Evolutionary conservation across 2,329 filamentous ascomycete genomes (phyloP).

Genomic region (Fusarium cyanostomum): DNA sequence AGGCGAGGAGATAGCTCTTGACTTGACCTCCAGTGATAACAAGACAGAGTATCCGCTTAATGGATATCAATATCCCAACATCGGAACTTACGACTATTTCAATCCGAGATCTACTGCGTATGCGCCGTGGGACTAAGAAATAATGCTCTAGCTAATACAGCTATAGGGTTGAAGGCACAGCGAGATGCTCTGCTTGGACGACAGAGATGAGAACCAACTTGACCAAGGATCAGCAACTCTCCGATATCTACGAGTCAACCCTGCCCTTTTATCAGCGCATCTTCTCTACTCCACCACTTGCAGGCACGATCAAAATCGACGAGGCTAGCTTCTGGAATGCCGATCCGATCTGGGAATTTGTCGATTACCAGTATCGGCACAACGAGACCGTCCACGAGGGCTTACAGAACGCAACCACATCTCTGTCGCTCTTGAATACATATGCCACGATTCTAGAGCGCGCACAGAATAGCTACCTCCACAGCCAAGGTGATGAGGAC

Average conservation of each 20-base stretch:
- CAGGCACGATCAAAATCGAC: constrained; percentile 48
- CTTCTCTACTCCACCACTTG: constrained; percentile 50
- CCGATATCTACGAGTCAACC: constrained; percentile 42
- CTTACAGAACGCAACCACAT: constrained; percentile 49
- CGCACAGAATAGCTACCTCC: constrained; percentile 62
- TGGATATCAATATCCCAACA: constrained; percentile 82
- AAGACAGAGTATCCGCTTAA: constrained; percentile 71
- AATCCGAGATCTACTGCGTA: constrained; percentile 60
- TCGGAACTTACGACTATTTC: constrained; percentile 61
- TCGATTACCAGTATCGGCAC: constrained; percentile 63
- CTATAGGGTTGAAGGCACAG: constrained; percentile 51
- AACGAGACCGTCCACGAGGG: constrained; percentile 54
- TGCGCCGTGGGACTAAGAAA: constrained; percentile 26
- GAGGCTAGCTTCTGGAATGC: constrained; percentile 59
- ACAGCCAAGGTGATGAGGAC: constrained; percentile 54
- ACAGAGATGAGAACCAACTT: constrained; percentile 43
- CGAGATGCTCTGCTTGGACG: constrained; percentile 52
- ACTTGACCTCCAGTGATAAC: constrained; percentile 50
- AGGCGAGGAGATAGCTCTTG: constrained; percentile 55
- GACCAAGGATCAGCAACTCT: constrained; percentile 37
- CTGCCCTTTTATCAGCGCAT: constrained; percentile 56
- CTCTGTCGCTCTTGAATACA: constrained; percentile 59
- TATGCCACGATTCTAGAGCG: constrained; percentile 77
- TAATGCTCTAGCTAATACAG: not conserved
- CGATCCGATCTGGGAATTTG: constrained; percentile 64